Conservation (phyloP, 345 rosid genomes). For the Brassica juncea region DNA sequence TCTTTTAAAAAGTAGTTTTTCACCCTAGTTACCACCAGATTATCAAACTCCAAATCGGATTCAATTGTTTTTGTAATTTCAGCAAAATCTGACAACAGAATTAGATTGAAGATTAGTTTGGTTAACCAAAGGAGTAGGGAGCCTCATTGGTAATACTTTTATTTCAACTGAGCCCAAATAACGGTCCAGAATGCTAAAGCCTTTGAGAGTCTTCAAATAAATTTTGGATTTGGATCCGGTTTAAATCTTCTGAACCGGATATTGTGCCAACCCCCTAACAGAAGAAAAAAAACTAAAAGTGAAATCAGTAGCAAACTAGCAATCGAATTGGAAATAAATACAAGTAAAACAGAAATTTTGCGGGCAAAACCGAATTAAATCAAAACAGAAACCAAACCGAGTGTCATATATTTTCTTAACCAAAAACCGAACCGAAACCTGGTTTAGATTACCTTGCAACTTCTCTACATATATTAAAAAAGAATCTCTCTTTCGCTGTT, state of each 20-base stretch:
- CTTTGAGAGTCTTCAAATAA: background rate
- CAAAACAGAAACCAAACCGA: background rate
- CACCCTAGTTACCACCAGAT: background rate
- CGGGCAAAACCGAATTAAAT: background rate
- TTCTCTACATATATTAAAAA: background rate
- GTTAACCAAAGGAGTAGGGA: background rate
- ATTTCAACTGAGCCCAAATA: background rate
- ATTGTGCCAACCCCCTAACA: no score
- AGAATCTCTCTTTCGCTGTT: background rate
- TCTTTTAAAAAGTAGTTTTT: background rate
- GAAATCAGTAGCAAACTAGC: no score
- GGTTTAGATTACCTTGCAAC: background rate
- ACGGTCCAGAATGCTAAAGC: background rate
- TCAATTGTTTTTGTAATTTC: background rate
- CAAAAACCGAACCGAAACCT: background rate
- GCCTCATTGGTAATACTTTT: background rate
- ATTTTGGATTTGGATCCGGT: background rate
- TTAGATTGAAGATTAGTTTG: background rate
- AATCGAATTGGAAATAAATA: background rate
- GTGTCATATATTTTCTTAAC: background rate
- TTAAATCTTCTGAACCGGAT: background rate
- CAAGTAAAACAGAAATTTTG: background rate
- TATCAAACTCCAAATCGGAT: background rate
- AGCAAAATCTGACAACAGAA: background rate
- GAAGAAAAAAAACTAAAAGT: no score